Evolutionary conservation across 2,329 filamentous ascomycete species (phyloP).

Genomic region (Lachnellula occidentalis): DNA sequence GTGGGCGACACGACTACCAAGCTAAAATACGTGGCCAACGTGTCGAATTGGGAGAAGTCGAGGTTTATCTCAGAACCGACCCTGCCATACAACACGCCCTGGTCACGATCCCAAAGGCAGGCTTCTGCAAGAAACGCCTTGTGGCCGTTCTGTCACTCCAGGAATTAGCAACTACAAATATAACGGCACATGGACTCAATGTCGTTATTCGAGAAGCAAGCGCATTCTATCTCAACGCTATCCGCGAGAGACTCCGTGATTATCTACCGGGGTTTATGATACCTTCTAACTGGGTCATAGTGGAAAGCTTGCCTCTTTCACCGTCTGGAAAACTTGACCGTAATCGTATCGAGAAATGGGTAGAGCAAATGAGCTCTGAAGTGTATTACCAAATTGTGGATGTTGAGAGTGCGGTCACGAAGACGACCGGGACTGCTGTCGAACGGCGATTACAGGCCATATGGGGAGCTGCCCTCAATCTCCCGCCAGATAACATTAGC

Average conservation of each 20-base stretch:
- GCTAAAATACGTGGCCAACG: constrained; percentile 59
- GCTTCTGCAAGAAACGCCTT: constrained; percentile 2
- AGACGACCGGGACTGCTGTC: not conserved
- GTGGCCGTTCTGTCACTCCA: constrained; percentile 6
- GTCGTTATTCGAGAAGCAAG: not conserved
- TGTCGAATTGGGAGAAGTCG: constrained; percentile 57
- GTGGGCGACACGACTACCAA: constrained; percentile 58
- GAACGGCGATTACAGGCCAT: constrained; percentile 29
- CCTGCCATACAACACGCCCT: constrained; percentile 4
- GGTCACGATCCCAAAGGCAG: constrained; percentile 4
- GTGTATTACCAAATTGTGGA: not conserved
- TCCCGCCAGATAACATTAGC: constrained; percentile 28
- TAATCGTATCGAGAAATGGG: not conserved
- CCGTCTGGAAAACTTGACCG: constrained; percentile 11
- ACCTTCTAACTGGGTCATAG: constrained; percentile 10
- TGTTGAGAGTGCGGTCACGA: not conserved
- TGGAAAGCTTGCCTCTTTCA: constrained; percentile 1
- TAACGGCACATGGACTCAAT: not conserved
- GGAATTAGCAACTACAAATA: not conserved
- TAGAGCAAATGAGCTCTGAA: constrained; percentile 3
- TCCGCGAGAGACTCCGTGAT: constrained; percentile 1
- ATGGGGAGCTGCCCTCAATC: constrained; percentile 39
- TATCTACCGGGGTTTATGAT: constrained; percentile 9
- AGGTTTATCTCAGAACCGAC: constrained; percentile 7
- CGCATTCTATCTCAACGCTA: not conserved